Percentiles rank a stretch among this genome's conserved stretches.
These are phyloP conservation scores for Carpinus fangiana DNA, from an alignment of 306 rosid species.

Conservation along the genomic window DNA sequence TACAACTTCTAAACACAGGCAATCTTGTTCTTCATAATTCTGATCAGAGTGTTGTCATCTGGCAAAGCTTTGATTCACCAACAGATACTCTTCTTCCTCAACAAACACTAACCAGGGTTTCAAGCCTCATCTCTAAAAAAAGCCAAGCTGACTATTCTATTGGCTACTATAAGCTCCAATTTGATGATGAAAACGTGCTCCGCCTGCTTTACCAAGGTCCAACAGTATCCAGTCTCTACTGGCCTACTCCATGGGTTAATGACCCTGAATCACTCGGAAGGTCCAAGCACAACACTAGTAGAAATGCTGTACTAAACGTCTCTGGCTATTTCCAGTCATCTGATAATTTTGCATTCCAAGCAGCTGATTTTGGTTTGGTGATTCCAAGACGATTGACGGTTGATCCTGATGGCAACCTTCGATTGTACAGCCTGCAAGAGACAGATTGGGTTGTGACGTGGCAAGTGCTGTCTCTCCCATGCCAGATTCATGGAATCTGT, in stretches of 20 bases:
- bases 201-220: slow-evolving; percentile 30
- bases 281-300: slow-evolving; percentile 32
- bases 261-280: background rate
- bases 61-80: slow-evolving; percentile 57
- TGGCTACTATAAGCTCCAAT: slow-evolving; percentile 43
- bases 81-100: slow-evolving; percentile 57
- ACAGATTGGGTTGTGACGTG: slow-evolving; percentile 29
- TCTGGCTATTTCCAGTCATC: slow-evolving; percentile 37
- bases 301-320: slow-evolving; percentile 29
- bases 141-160: slow-evolving; percentile 34
- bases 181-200: slow-evolving; percentile 43
- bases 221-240: slow-evolving; percentile 33
- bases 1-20: slow-evolving; percentile 41
- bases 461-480: slow-evolving; percentile 38
- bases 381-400: slow-evolving; percentile 16
- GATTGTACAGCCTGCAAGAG: slow-evolving; percentile 42
- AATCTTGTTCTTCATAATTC: slow-evolving; percentile 37
- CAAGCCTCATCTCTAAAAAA: slow-evolving; percentile 28
- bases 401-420: slow-evolving; percentile 42
- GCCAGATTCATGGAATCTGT: slow-evolving; percentile 57
- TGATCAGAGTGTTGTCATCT: slow-evolving; percentile 18
- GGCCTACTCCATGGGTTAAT: slow-evolving; percentile 29
- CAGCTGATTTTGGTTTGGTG: slow-evolving; percentile 15
- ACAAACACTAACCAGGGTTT: slow-evolving; percentile 30
- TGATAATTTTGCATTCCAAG: background rate